Base-by-base conservation (phyloP, 1,284 basidiomycete species). In the Naganishia sp. region DNA sequence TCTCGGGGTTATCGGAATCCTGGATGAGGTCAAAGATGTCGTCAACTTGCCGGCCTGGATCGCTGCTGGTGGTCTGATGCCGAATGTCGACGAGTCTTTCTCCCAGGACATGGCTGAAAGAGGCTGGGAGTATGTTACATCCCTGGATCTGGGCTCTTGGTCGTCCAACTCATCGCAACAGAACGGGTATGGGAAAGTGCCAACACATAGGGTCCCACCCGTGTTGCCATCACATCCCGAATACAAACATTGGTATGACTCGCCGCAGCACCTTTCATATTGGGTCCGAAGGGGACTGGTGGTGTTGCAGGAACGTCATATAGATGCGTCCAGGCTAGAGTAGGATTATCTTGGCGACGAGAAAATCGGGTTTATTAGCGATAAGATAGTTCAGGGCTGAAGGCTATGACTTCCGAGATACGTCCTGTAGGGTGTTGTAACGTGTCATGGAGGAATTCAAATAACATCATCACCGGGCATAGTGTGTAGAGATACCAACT, bases 31-130 rank as follows among this genome's bases (percentile, higher is more conserved):
- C 42, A 55, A 68, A 5, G 60, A 65, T 18, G 74, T 78, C 28
- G 55, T 67, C 43, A 77, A 76, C 63, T 72, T 80, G 4, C 78
- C 79, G 3, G 72, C 75, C 1, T 80, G 77, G 76, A 70, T 79
- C 23, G 72, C 76, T 25, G 68, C 69, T 2, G 78, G 78, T 6
- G 75, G 75, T 1, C 65, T 80, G 18, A 69, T 52, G 11, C 68
- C 68, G 3, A 45, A 57, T 16, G 48, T 69, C 25, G 31, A 46
- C 6, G 39, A 54, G 16, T 56, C 54, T 3, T 63, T 69, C 21
- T 61, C 68, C 10, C 21, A 50, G 9, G 56, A 55, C 11, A 61
- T 57, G 16, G 60, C 56, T 21, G 23, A 16, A 7, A 45, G 54
- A n/a, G 63, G 63, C 1, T 69, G 68, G 68, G 46, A 63, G 33